A percentile compares a stretch with the other conserved stretches of the same genome.
Evolutionary conservation across 2,329 filamentous ascomycete genomes (phyloP).

Genomic region (Fusarium sp.): DNA sequence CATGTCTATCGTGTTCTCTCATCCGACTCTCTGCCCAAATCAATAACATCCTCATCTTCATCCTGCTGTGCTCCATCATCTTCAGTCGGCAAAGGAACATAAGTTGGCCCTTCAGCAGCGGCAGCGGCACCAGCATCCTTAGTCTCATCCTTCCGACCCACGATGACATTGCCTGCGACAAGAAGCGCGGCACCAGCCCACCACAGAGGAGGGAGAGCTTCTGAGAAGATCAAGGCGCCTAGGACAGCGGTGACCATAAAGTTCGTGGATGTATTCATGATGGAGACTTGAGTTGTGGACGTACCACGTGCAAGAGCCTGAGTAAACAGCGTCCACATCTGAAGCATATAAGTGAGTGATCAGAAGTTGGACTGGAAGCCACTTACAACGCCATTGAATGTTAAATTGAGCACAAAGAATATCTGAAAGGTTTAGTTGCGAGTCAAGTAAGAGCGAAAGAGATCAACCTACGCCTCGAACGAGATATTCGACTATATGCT

Average conservation of each 20-base stretch:
- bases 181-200: conserved; percentile 78
- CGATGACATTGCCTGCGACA: conserved; percentile 80
- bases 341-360: not conserved
- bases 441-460: not conserved
- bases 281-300: conserved; percentile 81
- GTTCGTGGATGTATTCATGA: conserved; percentile 85
- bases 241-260: conserved; percentile 81
- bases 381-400: conserved; percentile 76
- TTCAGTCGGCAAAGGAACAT: conserved; percentile 44
- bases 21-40: conserved; percentile 44
- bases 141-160: conserved; percentile 73
- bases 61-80: conserved; percentile 35
- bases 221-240: conserved; percentile 75
- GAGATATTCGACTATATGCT: conserved; percentile 57
- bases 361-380: not conserved
- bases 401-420: conserved; percentile 79
- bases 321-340: conserved; percentile 88
- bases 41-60: conserved; percentile 49
- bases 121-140: conserved; percentile 36
- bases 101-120: conserved; percentile 40
- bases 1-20: conserved; percentile 25
- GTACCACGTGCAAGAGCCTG: conserved; percentile 76
- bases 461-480: conserved; percentile 58
- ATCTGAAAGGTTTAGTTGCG: conserved; percentile 54
- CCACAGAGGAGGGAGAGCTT: conserved; percentile 77